phyloP scores from a whole-genome alignment of 305 asterid species.

The Lippia alba region DNA sequence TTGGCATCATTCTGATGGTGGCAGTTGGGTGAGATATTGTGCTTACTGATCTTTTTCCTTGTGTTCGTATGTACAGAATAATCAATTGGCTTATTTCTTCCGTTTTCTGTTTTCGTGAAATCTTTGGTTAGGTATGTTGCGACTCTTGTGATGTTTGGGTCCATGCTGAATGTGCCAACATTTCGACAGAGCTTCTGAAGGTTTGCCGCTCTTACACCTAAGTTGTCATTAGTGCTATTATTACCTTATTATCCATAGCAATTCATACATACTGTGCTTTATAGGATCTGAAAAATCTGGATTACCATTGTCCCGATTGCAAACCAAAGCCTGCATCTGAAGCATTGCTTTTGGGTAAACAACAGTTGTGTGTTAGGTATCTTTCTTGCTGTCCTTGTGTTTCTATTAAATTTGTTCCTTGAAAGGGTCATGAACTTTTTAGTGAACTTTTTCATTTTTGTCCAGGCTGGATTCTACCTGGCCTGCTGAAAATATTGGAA shows the following conservation, averaged over 20 bases:
- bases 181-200: slow-evolving; percentile 63
- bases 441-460: slow-evolving; percentile 24
- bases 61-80: slow-evolving; percentile 17
- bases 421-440: slow-evolving; percentile 14
- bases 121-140: slow-evolving; percentile 74
- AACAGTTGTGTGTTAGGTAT: slow-evolving; percentile 53
- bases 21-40: slow-evolving; percentile 81
- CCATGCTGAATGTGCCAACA: slow-evolving; percentile 87
- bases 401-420: slow-evolving; percentile 29
- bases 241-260: slow-evolving; percentile 37
- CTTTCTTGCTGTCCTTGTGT: slow-evolving; percentile 29
- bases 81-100: slow-evolving; percentile 16
- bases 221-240: slow-evolving; percentile 29
- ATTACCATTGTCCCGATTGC: slow-evolving; percentile 92
- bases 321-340: slow-evolving; percentile 49
- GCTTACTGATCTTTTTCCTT: slow-evolving; percentile 25
- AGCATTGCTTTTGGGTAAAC: slow-evolving; percentile 41
- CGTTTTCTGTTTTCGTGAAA: slow-evolving; percentile 27
- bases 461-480: slow-evolving; percentile 47
- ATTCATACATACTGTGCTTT: slow-evolving; percentile 35
- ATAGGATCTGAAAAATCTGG: slow-evolving; percentile 64
- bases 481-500: slow-evolving; percentile 49
- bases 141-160: slow-evolving; percentile 97
- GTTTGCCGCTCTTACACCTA: slow-evolving; percentile 46
- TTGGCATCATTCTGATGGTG: slow-evolving; percentile 97